Evolutionary conservation across 2,329 filamentous ascomycete species (phyloP).

Genomic region (Ceratocystis colombiana): DNA sequence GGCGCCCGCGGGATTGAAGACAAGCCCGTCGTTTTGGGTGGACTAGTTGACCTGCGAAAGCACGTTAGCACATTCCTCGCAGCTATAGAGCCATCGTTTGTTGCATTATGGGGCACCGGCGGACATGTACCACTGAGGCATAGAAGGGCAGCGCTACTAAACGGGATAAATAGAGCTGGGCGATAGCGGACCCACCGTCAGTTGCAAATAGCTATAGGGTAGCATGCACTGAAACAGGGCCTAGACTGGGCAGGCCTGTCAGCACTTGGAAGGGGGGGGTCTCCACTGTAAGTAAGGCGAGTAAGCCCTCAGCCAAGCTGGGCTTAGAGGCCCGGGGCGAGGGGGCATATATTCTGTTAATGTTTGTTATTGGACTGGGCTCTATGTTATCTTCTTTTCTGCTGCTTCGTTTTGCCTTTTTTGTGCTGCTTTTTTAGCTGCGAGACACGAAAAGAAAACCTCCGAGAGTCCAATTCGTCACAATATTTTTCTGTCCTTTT

Average conservation of each 20-base stretch:
- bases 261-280: neutral
- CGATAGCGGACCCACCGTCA: no score
- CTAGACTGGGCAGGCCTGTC: neutral
- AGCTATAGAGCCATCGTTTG: no score
- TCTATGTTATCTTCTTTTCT: neutral
- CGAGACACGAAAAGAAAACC: slow-evolving; percentile 11
- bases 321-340: neutral
- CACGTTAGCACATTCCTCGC: no score
- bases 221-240: neutral
- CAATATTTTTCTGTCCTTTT: slow-evolving; percentile 10
- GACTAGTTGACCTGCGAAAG: neutral
- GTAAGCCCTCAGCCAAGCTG: neutral
- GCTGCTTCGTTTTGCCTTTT: neutral
- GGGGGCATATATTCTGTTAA: neutral
- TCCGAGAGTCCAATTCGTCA: slow-evolving; percentile 6
- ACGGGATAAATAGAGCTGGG: no score
- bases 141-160: no score
- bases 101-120: no score
- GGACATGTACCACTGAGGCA: no score
- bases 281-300: neutral
- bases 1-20: neutral
- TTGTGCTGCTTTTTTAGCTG: neutral
- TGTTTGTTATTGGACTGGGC: neutral
- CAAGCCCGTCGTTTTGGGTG: no score
- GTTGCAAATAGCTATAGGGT: neutral